Evolutionary conservation across 441 rosid species (phyloP).

Genomic region (California macrophylla): DNA sequence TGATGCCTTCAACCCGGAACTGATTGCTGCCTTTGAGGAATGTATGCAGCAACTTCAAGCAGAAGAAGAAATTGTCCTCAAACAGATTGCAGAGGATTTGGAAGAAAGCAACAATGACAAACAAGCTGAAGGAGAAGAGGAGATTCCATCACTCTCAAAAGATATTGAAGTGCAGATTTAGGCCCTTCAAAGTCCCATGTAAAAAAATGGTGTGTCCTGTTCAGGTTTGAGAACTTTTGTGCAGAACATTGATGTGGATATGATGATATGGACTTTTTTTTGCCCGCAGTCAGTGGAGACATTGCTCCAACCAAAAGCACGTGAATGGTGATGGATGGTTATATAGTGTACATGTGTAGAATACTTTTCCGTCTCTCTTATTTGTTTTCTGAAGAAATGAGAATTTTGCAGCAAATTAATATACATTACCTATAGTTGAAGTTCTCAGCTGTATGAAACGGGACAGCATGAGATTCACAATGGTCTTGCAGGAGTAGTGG

Average conservation of each 20-base stretch:
- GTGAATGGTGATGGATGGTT: neutral
- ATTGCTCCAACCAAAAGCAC: neutral
- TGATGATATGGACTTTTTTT: neutral
- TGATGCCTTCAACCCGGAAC: slow-evolving; percentile 25
- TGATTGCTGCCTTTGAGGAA: slow-evolving; percentile 30
- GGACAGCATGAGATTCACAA: too few species aligned
- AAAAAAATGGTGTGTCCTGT: neutral
- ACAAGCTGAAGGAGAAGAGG: slow-evolving; percentile 7
- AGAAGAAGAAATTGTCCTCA: slow-evolving; percentile 32
- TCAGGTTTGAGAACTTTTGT: neutral
- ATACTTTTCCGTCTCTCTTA: neutral
- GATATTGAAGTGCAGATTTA: neutral
- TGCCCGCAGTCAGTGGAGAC: neutral
- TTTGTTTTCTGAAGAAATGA: neutral
- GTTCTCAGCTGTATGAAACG: neutral
- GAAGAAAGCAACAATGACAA: slow-evolving; percentile 14
- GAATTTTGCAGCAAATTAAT: neutral
- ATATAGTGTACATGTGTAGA: neutral
- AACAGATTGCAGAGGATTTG: slow-evolving; percentile 23
- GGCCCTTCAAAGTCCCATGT: neutral
- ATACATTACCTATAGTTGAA: neutral
- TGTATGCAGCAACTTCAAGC: slow-evolving; percentile 35
- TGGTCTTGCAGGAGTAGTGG: too few species aligned
- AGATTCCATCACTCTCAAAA: slow-evolving; percentile 1
- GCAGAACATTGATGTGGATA: neutral